These are phyloP conservation scores for Achaetomium macrosporum DNA, from an alignment of 2,329 filamentous ascomycete species.

Conservation along the genomic window DNA sequence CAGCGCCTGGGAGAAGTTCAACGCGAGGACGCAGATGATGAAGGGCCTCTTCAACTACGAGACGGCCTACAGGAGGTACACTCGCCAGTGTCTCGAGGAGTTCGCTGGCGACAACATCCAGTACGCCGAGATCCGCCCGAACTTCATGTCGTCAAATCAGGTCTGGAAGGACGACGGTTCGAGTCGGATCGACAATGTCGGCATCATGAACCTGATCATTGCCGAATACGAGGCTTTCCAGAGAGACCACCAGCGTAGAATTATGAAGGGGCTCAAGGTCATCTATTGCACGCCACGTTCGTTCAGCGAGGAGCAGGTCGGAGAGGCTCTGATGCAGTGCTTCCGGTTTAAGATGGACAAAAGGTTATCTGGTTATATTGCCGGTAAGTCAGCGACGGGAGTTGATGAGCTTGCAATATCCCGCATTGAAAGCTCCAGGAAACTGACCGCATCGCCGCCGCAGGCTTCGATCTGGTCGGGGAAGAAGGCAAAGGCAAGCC, in stretches of 20 bases:
- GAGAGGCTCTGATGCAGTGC: conserved; percentile 53
- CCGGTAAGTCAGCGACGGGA: conserved; percentile 41
- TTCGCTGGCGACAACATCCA: conserved; percentile 61
- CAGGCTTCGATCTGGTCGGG: conserved; percentile 65
- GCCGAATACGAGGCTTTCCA: conserved; percentile 48
- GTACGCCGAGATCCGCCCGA: conserved; percentile 66
- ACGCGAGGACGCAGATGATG: conserved; percentile 63
- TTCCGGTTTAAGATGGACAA: conserved; percentile 48
- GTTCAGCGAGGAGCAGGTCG: conserved; percentile 44
- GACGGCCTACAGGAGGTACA: conserved; percentile 56
- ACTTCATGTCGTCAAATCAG: conserved; percentile 59
- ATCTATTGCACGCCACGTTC: conserved; percentile 66
- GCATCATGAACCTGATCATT: conserved; percentile 56
- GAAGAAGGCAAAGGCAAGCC: conserved; percentile 59
- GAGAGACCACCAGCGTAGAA: conserved; percentile 28
- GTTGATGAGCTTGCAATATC: neutral
- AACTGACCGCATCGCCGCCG: neutral
- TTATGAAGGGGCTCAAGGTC: conserved; percentile 61
- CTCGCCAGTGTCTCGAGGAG: conserved; percentile 51
- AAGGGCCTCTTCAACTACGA: conserved; percentile 67
- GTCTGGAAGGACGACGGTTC: conserved; percentile 54
- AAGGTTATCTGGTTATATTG: conserved; percentile 53
- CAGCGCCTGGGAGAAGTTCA: conserved; percentile 53
- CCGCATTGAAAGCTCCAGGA: neutral
- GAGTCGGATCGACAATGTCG: conserved; percentile 45